These are phyloP conservation scores for Albugo candida DNA, from an alignment of 352 stramenopile species.

Conservation along the genomic window DNA sequence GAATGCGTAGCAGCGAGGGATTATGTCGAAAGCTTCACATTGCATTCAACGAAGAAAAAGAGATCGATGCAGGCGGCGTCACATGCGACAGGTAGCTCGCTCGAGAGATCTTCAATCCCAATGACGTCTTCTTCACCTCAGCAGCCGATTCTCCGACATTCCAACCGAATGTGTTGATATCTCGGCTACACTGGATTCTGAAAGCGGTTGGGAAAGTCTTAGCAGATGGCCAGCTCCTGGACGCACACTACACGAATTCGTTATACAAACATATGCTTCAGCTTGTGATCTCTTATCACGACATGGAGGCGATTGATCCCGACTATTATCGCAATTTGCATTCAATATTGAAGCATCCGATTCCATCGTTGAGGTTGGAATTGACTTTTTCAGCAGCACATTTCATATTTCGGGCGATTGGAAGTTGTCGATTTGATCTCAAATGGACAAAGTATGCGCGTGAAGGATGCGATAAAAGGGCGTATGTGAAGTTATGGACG, in stretches of 20 bases:
- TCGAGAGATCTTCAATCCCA: constrained; percentile 99
- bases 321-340: constrained; percentile 89
- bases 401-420: constrained; percentile 78
- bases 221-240: constrained; percentile 93
- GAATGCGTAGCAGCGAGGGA: constrained; percentile 91
- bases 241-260: constrained; percentile 96
- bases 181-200: constrained; percentile 97
- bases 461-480: constrained; percentile 87
- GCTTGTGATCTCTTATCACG: constrained; percentile 90
- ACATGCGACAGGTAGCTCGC: constrained; percentile 97
- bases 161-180: constrained; percentile 96
- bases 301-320: constrained; percentile 98
- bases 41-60: constrained; percentile 94
- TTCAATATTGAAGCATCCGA: constrained; percentile 77
- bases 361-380: constrained; percentile 70
- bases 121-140: constrained; percentile 98
- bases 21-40: constrained; percentile 94
- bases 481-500: constrained; percentile 88
- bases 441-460: constrained; percentile 61
- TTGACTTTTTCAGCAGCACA: constrained; percentile 86
- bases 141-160: constrained; percentile 97
- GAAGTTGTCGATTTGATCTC: constrained; percentile 81
- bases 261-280: constrained; percentile 99
- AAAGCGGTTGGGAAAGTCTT: constrained; percentile 98
- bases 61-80: constrained; percentile 96